phyloP scores from a whole-genome alignment of 2,329 filamentous ascomycete genomes.

The Ophiocordyceps polyrhachis-furcata region DNA sequence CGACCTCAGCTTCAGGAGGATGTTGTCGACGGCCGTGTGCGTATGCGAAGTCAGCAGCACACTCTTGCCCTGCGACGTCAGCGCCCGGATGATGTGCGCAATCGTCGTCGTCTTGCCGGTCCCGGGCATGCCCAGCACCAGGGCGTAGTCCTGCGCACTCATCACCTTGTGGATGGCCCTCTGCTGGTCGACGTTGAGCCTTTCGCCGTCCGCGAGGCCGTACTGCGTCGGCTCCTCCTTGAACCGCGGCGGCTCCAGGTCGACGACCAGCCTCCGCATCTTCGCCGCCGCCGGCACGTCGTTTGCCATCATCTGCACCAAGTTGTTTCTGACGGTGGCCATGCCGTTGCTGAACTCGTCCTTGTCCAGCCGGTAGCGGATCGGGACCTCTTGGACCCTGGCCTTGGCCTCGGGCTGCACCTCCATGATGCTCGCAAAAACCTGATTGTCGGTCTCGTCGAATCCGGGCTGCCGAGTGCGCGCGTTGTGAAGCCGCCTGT shows the following conservation, averaged over 20 bases:
- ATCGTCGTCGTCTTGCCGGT: slow-evolving; percentile 98
- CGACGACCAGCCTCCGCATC: slow-evolving; percentile 64
- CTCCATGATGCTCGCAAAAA: slow-evolving; percentile 85
- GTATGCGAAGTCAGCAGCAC: slow-evolving; percentile 91
- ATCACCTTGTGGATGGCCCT: slow-evolving; percentile 86
- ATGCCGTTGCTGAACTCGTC: slow-evolving; percentile 98
- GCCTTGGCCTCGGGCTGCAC: slow-evolving; percentile 37
- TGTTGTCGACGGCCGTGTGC: slow-evolving; percentile 95
- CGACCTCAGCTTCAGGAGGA: slow-evolving; percentile 72
- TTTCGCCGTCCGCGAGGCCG: slow-evolving; percentile 39
- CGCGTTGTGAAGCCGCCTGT: slow-evolving; percentile 74
- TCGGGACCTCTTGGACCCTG: slow-evolving; percentile 32
- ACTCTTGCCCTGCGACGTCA: slow-evolving; percentile 78
- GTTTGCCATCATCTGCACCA: slow-evolving; percentile 81
- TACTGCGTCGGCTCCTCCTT: slow-evolving; percentile 46
- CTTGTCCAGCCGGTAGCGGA: slow-evolving; percentile 78
- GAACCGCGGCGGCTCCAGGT: slow-evolving; percentile 56
- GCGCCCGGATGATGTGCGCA: slow-evolving; percentile 82
- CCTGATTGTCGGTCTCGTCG: slow-evolving; percentile 57
- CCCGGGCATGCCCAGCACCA: slow-evolving; percentile 96
- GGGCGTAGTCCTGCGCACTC: slow-evolving; percentile 82
- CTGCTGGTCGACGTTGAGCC: slow-evolving; percentile 73
- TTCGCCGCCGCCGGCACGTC: slow-evolving; percentile 50
- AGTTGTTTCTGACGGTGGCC: slow-evolving; percentile 84
- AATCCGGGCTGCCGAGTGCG: slow-evolving; percentile 61